phyloP scores from a whole-genome alignment of 208 protist species.

The Trypanosoma mega region DNA sequence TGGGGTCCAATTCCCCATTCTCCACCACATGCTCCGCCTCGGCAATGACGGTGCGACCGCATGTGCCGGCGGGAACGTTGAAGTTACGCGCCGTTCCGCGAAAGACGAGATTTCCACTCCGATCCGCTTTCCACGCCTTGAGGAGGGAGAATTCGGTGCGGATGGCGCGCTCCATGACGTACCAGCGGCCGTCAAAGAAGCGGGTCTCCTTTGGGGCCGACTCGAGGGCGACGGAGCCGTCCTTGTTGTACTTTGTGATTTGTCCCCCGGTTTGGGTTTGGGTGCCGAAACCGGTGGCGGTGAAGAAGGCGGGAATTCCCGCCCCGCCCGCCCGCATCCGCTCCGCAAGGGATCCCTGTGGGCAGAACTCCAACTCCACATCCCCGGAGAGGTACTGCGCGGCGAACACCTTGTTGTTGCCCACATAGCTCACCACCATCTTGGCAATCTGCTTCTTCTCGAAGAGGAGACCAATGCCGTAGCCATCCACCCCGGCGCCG shows the following conservation, averaged over 20 bases:
- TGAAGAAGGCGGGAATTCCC: constrained; percentile 94
- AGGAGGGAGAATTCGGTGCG: constrained; percentile 85
- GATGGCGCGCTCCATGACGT: constrained; percentile 86
- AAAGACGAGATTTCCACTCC: constrained; percentile 35
- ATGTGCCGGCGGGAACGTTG: constrained; percentile 77
- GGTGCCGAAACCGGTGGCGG: constrained; percentile 83
- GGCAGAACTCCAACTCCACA: constrained; percentile 91
- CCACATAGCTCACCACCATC: constrained; percentile 88
- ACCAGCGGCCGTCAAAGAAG: constrained; percentile 73
- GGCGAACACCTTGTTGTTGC: constrained; percentile 91
- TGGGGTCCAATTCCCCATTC: constrained; percentile 66
- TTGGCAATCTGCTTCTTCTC: constrained; percentile 70
- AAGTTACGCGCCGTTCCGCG: constrained; percentile 89
- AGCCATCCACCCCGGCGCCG: constrained; percentile 95
- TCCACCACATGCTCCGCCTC: constrained; percentile 92
- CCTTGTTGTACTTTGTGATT: constrained; percentile 81
- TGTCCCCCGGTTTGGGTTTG: constrained; percentile 60
- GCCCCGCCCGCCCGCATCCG: constrained; percentile 85
- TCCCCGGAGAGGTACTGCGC: constrained; percentile 89
- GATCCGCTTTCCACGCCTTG: constrained; percentile 89
- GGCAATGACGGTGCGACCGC: constrained; percentile 80
- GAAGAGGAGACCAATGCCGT: constrained; percentile 94
- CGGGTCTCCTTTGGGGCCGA: constrained; percentile 49
- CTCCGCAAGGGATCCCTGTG: constrained; percentile 92
- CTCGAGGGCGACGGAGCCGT: constrained; percentile 49